These are phyloP conservation scores for Herpetomonas samuelpessoai DNA, from an alignment of 208 protist species.

Conservation along the genomic window DNA sequence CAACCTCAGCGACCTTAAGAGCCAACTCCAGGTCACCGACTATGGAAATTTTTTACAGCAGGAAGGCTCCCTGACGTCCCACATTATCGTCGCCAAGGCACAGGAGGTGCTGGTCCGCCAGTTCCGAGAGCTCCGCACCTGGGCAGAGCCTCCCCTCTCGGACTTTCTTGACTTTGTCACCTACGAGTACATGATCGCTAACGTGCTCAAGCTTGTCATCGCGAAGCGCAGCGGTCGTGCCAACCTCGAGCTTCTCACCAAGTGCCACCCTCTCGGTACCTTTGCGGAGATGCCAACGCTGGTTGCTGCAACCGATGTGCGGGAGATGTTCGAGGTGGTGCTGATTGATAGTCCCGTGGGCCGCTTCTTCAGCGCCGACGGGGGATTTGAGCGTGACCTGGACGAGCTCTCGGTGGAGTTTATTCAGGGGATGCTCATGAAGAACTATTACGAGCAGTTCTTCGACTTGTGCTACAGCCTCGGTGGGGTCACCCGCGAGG, in stretches of 20 bases:
- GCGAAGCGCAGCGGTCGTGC: conserved; percentile 81
- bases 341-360: conserved; percentile 97
- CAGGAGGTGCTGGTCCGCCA: conserved; percentile 96
- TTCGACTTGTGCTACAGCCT: conserved; percentile 92
- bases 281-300: conserved; percentile 96
- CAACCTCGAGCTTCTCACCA: conserved; percentile 91
- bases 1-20: conserved; percentile 97
- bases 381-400: conserved; percentile 81
- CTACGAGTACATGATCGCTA: conserved; percentile 98
- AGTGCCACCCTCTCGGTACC: conserved; percentile 97
- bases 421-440: conserved; percentile 97
- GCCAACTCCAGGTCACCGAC: conserved; percentile 96
- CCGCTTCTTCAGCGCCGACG: conserved; percentile 74
- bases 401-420: conserved; percentile 97
- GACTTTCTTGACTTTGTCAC: conserved; percentile 99
- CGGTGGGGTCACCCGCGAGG: conserved; percentile 86
- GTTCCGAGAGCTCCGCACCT: conserved; percentile 94
- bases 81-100: conserved; percentile 88
- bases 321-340: conserved; percentile 97
- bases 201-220: conserved; percentile 91
- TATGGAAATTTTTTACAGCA: conserved; percentile 98
- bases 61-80: conserved; percentile 90
- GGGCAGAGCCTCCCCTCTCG: conserved; percentile 93
- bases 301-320: conserved; percentile 83
- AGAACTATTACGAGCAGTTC: conserved; percentile 99